A percentile compares a stretch with the other conserved stretches of the same genome.
phyloP scores from a whole-genome alignment of 2,329 filamentous ascomycete species.

The Dothistroma septosporum region DNA sequence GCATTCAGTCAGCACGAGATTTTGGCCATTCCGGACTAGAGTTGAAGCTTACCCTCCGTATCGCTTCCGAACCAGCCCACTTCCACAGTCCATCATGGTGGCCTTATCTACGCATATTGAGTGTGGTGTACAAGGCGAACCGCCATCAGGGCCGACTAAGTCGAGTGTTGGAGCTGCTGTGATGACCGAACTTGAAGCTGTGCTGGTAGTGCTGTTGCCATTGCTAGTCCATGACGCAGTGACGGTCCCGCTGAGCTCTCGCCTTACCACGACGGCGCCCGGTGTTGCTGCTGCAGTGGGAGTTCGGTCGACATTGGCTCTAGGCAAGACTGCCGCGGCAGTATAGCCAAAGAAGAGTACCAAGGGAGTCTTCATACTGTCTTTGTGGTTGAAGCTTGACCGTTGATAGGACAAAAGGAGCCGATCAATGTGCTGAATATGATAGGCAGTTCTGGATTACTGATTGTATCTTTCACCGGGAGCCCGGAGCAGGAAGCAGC shows the following conservation, averaged over 20 bases:
- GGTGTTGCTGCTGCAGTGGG: not conserved
- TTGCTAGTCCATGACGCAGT: not conserved
- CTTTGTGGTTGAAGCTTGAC: not conserved
- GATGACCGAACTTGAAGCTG: not conserved
- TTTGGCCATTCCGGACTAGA: too few relatives aligned
- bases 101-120: constrained; percentile 16
- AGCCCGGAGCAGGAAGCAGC: not conserved
- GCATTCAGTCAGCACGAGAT: not conserved
- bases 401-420: not conserved
- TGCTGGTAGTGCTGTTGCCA: not conserved
- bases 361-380: not conserved
- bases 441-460: not conserved
- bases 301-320: not conserved
- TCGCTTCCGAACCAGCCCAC: constrained; percentile 9
- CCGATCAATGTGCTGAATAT: not conserved
- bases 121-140: constrained; percentile 7
- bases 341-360: not conserved
- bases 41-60: constrained; percentile 19
- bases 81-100: constrained; percentile 9
- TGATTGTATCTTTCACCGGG: not conserved
- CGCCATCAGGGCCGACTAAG: not conserved
- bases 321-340: not conserved
- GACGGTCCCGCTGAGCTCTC: not conserved
- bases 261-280: not conserved
- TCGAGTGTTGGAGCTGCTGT: not conserved